Base-by-base conservation (phyloP, 2,329 filamentous ascomycete species). In the Monilinia laxa region DNA sequence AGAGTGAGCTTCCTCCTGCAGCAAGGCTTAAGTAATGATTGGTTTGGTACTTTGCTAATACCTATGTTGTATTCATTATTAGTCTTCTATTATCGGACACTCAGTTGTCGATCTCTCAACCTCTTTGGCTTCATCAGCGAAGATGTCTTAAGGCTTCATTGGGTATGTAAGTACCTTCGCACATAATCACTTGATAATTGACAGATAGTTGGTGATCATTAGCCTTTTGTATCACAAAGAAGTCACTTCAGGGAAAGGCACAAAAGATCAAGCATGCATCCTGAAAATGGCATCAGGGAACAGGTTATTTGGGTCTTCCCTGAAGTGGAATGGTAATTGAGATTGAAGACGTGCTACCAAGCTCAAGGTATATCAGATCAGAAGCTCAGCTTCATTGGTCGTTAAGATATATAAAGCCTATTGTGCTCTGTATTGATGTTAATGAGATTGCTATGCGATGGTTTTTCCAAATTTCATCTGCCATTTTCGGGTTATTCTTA, bases 131-230 rank as follows among this genome's bases (percentile, higher is more conserved):
- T 54, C 4, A n/a, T 10, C 28, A 54, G 9, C 1, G 18, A 1
- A 35, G 12, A n/a, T 12, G 18, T 54, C 10, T 54, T 4, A n/a
- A 23, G 9, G 20, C 18, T 54, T n/a, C 9, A n/a, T n/a, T 23
- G 16, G 23, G 49, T 52, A n/a, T 47, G 45, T 49, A 11, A 23
- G 20, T 10, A 9, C 20, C 47, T 47, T 20, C 47, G 9, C 9
- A n/a, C 20, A 47, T 23, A 14, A 28, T 52, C 49, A 28, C 49
- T 52, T 28, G 49, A 52, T 28, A 25, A 16, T 25, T 52, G 23
- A 16, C 23, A 7, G 12, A 28, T 2, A 1, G n/a, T 12, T n/a
- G 3, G 2, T n/a, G 11, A 10, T 11, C 2, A 14, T 3, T 3
- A 20, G 18, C 3, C 18, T 12, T 38, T 11, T 14, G 12, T 14